Base-by-base conservation (phyloP, 2,329 filamentous ascomycete species). In the Aspergillus carbonarius region DNA sequence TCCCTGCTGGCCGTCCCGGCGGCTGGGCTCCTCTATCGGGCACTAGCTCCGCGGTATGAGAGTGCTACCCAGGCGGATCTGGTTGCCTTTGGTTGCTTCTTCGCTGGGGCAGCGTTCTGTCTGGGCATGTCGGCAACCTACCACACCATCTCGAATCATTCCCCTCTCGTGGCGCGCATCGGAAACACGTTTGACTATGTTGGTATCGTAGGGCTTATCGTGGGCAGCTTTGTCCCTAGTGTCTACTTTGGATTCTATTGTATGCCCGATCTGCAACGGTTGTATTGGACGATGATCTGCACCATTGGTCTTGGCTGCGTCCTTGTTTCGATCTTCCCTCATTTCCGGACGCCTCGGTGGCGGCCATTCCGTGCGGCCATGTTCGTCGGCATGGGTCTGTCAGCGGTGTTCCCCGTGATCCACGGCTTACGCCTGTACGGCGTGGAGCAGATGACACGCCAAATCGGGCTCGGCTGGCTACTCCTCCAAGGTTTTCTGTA, bases 111-210 rank as follows among this genome's bases (percentile, higher is more conserved):
- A 1, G 82, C 87, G 27, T 69, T 85, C 34, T 93, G 91, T 68
- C 78, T 95, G 54, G 88, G 89, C 20, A 91, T 93, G 87, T 92
- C 89, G 66, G 89, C 92, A 5, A 90, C 88, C 2, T 99, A 88
- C 72, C 95, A 99, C 73, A 84, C 90, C 1, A 84, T 97, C 49
- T 86, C 83, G 20, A 96, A 97, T 65, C 95, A 99, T 74, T 95
- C 90, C 17, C 85, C 86, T 37, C 76, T 77, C 1, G 91, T 97
- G 13, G 87, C 89, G 2, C 88, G 85, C 61, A 90, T 92, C 80
- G 93, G 93, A 10, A 98, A 98, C 73, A 91, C 96, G 74, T 79
- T 98, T 57, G 95, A 99, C 73, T 98, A 99, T 73, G 85, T 93
- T 5, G 95, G 95, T 6, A 99, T 99, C 66, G 91, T 98, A 30